A percentile compares a stretch with the other conserved stretches of the same genome.
Evolutionary conservation across 2,329 filamentous ascomycete genomes (phyloP).

Genomic region (Daldinia eschscholtzii): DNA sequence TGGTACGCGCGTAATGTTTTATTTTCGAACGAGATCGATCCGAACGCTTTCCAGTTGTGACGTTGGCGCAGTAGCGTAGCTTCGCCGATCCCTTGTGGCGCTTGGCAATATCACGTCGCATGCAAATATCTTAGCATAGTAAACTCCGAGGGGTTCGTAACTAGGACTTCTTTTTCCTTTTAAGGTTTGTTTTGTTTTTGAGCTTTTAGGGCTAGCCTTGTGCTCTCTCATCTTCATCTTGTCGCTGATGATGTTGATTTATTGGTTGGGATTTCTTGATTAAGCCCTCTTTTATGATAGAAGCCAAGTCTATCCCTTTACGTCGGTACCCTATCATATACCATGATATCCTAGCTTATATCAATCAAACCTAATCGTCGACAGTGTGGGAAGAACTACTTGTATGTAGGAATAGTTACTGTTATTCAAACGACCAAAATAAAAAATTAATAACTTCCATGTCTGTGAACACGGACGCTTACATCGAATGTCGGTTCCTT

Average conservation of each 20-base stretch:
- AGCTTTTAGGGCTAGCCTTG: constrained; percentile 36
- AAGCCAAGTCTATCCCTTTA: constrained; percentile 25
- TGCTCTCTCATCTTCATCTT: constrained; percentile 12
- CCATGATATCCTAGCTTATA: constrained; percentile 14
- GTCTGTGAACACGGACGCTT: constrained; percentile 9
- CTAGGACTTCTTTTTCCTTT: constrained; percentile 8
- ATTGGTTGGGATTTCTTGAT: constrained; percentile 29
- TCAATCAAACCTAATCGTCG: constrained; percentile 28
- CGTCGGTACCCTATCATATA: constrained; percentile 34
- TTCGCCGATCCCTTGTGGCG: constrained; percentile 36
- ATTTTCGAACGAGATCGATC: constrained; percentile 30
- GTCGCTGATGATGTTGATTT: constrained; percentile 16
- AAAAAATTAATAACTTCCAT: constrained; percentile 11
- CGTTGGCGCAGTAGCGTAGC: constrained; percentile 15
- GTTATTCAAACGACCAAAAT: neutral
- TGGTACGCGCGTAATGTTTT: constrained; percentile 18
- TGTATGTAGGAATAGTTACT: constrained; percentile 4
- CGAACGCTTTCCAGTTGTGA: constrained; percentile 14
- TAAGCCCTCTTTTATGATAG: constrained; percentile 21
- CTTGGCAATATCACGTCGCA: constrained; percentile 5
- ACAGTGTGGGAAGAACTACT: constrained; percentile 12
- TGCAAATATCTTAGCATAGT: constrained; percentile 1
- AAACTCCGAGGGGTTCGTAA: constrained; percentile 18
- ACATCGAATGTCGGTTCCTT: constrained; percentile 16
- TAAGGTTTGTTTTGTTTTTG: constrained; percentile 4